Evolutionary conservation across 108 stramenopile species (phyloP).

Genomic region (Cyclostephanos tholiformis): DNA sequence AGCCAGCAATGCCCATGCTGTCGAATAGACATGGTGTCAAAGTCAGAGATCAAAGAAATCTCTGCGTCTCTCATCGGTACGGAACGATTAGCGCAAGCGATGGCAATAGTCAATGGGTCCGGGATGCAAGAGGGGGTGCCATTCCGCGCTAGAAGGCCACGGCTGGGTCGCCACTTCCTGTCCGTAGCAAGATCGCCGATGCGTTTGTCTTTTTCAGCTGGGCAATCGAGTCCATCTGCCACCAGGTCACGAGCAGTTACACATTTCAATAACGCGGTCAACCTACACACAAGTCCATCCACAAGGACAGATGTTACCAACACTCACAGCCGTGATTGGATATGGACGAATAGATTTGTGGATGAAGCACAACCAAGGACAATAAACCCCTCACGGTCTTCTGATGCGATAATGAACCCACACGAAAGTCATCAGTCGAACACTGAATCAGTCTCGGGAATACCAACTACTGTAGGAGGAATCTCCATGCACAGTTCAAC

Average conservation of each 20-base stretch:
- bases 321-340: background rate
- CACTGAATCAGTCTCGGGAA: background rate
- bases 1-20: constrained; percentile 50
- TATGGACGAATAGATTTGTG: background rate
- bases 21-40: constrained; percentile 43
- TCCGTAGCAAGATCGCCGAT: background rate
- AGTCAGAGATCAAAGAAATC: constrained; percentile 44
- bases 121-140: constrained; percentile 10
- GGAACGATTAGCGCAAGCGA: constrained; percentile 23
- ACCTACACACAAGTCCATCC: background rate
- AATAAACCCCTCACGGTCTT: constrained; percentile 7
- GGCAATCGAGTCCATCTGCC: background rate
- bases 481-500: constrained; percentile 1
- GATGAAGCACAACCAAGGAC: background rate
- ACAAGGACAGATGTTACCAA: constrained; percentile 3
- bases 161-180: background rate
- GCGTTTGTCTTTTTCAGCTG: background rate
- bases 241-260: background rate
- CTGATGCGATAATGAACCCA: constrained; percentile 15
- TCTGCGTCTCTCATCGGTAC: constrained; percentile 43
- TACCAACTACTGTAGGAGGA: background rate
- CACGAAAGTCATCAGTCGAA: constrained; percentile 5
- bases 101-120: constrained; percentile 5
- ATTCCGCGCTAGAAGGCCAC: constrained; percentile 5
- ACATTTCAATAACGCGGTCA: background rate